Conservation (phyloP, 345 rosid genomes). For the Gynandropsis gynandra region DNA sequence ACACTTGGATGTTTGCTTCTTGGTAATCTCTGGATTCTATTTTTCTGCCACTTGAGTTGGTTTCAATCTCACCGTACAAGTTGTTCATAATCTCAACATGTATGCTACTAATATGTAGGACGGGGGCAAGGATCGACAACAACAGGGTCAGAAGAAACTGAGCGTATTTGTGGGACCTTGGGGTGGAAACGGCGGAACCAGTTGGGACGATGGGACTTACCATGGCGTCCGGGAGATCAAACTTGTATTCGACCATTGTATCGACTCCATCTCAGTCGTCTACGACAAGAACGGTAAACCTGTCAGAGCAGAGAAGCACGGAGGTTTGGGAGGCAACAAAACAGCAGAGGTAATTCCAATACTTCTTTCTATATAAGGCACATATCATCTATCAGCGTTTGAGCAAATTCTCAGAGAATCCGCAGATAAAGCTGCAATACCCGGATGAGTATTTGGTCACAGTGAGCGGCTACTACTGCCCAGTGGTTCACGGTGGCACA, state of each 20-base stretch:
- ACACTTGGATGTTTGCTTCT: too few species aligned
- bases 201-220: constrained; percentile 69
- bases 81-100: too few species aligned
- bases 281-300: constrained; percentile 63
- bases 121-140: constrained; percentile 19
- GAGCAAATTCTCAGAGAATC: background rate
- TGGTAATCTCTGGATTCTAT: too few species aligned
- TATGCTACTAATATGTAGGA: background rate
- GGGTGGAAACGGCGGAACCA: constrained; percentile 80
- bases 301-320: constrained; percentile 49
- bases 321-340: constrained; percentile 56
- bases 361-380: background rate
- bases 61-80: too few species aligned
- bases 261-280: too few species aligned
- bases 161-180: constrained; percentile 52
- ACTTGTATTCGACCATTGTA: constrained; percentile 52
- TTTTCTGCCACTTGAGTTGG: too few species aligned
- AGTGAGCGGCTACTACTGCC: constrained; percentile 52
- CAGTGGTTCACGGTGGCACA: too few species aligned
- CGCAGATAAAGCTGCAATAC: constrained; percentile 63
- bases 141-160: constrained; percentile 23
- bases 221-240: constrained; percentile 63
- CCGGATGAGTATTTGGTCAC: constrained; percentile 62
- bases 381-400: background rate
- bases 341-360: constrained; percentile 50